Conservation (phyloP, 2,329 filamentous ascomycete genomes). For the Ophiostoma fasciatum region DNA sequence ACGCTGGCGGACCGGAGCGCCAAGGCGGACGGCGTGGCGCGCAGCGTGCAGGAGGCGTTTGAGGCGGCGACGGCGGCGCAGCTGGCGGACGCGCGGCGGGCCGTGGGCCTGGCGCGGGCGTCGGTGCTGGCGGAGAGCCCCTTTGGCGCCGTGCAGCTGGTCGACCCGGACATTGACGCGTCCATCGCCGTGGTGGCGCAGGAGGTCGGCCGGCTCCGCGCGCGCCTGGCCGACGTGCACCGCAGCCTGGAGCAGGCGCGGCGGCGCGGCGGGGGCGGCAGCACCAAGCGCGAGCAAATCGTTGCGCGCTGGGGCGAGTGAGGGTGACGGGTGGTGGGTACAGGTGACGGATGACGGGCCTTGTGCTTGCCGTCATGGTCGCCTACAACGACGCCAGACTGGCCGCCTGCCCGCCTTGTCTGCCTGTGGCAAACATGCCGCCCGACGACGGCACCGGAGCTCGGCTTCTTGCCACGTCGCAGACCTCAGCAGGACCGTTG, state of each 20-base stretch:
- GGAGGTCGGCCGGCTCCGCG: slow-evolving; percentile 27
- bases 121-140: slow-evolving; percentile 38
- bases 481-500: too few relatives aligned
- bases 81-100: slow-evolving; percentile 31
- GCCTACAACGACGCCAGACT: too few relatives aligned
- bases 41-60: slow-evolving; percentile 33
- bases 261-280: slow-evolving; percentile 24
- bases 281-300: slow-evolving; percentile 34
- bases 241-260: slow-evolving; percentile 19
- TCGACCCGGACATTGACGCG: slow-evolving; percentile 37
- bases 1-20: slow-evolving; percentile 24
- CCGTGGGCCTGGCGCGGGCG: slow-evolving; percentile 33
- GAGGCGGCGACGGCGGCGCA: slow-evolving; percentile 27
- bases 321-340: too few relatives aligned
- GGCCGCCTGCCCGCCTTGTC: too few relatives aligned
- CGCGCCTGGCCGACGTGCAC: slow-evolving; percentile 24
- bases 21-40: slow-evolving; percentile 29
- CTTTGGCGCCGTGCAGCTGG: slow-evolving; percentile 31
- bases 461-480: too few relatives aligned
- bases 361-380: too few relatives aligned
- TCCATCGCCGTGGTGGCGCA: slow-evolving; percentile 31
- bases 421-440: too few relatives aligned
- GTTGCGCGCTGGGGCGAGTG: slow-evolving; percentile 25
- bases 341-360: too few relatives aligned
- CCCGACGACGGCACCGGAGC: too few relatives aligned